Evolutionary conservation across 208 protist genomes (phyloP), one percentile per base, ranked within the genome.

Genomic region (Crithidia fasciculata): DNA sequence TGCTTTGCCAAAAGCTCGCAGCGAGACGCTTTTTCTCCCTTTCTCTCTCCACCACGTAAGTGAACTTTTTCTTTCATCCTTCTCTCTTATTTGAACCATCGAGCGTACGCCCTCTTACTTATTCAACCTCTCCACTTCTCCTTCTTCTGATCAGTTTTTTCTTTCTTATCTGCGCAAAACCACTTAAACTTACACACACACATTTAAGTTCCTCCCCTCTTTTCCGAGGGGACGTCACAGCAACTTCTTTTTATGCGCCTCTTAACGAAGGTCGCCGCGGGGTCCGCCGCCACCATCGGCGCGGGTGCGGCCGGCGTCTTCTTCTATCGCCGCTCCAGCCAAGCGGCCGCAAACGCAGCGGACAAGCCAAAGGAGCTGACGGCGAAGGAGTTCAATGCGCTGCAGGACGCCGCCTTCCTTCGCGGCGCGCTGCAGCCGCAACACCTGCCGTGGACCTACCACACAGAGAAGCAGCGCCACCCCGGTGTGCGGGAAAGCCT

Each of bases 301-400:
- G 13, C 71, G 8, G 71, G 73, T 2, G 72, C 58, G 2, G 74
- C 45, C 2, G 63, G 58, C 2, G 63, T 72, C 5, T 37, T 76
- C 7, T 80, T 64, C 40, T 72, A 39, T 15, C 53, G 74, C n/a
- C 69, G 70, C 36, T 13, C 44, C 36, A 39, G 64, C 45, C 28
- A 28, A 28, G 41, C 12, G 18, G 54, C 58, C 40, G 56, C 36
- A 5, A 58, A 19, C 61, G 67, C 19, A 13, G 36, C 66, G n/a
- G 66, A 40, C 41, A 69, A 40, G 43, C 44, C 56, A 37, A 82
- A 72, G 37, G 66, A 77, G 40, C 61, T 93, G 9, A 83, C 82
- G 2, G 83, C 81, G 15, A 81, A 84, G 13, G 86, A 86, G 52
- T 95, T 92, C 65, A 95, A 93, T 66, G 79, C 78, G 3, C 67